A percentile compares a stretch with the other conserved stretches of the same genome.
phyloP scores from a whole-genome alignment of 768 basidiomycete species.

The Mycena belliarum region DNA sequence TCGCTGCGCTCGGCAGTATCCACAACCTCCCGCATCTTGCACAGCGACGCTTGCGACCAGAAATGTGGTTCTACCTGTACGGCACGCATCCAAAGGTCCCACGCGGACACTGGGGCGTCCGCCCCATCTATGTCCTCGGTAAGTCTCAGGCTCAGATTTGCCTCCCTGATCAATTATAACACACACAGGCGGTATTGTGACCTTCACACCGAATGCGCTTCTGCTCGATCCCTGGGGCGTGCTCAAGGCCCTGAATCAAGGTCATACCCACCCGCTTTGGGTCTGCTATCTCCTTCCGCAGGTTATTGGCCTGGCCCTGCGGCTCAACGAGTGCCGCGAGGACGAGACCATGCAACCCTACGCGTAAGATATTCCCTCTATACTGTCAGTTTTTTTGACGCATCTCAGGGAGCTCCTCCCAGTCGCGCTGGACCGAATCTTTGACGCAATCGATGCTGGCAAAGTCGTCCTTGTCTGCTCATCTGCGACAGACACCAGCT shows the following conservation, averaged over 20 bases:
- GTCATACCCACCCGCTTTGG: conserved; percentile 14
- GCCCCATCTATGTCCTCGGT: conserved; percentile 3
- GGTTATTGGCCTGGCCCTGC: conserved; percentile 6
- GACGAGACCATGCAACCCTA: neutral
- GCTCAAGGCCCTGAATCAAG: neutral
- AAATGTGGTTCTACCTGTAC: conserved; percentile 5
- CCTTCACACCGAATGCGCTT: conserved; percentile 13
- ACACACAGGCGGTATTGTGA: conserved; percentile 8
- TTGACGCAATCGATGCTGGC: neutral
- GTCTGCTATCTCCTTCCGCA: conserved; percentile 7
- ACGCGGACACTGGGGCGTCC: conserved; percentile 3
- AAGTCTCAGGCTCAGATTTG: neutral
- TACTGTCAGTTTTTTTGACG: neutral
- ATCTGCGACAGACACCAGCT: neutral
- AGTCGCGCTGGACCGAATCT: neutral
- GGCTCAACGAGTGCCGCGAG: neutral
- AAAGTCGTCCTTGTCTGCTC: neutral
- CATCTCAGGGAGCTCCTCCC: neutral
- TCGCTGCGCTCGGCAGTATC: neutral
- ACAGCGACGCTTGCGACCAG: conserved; percentile 1
- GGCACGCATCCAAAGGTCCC: conserved; percentile 1
- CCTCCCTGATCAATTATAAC: too few relatives aligned
- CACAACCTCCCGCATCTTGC: conserved; percentile 3
- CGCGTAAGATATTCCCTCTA: neutral
- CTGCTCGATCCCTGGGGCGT: conserved; percentile 8